These are phyloP conservation scores for Erysiphe pulchra DNA, from an alignment of 2,329 filamentous ascomycete genomes.

Conservation along the genomic window DNA sequence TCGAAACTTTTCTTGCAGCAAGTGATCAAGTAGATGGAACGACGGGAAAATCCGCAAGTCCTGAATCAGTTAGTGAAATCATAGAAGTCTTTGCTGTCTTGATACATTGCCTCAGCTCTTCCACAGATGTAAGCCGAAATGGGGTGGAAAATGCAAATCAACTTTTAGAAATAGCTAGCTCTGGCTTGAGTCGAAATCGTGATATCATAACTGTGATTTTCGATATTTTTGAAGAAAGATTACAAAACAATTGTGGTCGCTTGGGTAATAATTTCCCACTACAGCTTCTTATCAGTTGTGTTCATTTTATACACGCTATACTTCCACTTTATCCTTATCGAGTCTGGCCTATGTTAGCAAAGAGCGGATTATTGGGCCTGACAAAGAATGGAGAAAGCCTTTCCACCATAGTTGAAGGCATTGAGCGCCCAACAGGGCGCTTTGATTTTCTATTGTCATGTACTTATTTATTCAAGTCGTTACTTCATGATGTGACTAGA, in stretches of 20 bases:
- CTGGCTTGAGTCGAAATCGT: slow-evolving; percentile 24
- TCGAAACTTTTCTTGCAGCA: slow-evolving; percentile 39
- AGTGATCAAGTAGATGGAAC: slow-evolving; percentile 20
- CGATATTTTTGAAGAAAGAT: slow-evolving; percentile 54
- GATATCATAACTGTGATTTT: slow-evolving; percentile 66
- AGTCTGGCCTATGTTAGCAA: slow-evolving; percentile 71
- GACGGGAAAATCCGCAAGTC: slow-evolving; percentile 21
- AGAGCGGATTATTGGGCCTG: slow-evolving; percentile 54
- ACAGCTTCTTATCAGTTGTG: slow-evolving; percentile 39
- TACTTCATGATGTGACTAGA: slow-evolving; percentile 50
- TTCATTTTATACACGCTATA: slow-evolving; percentile 55
- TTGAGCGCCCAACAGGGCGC: slow-evolving; percentile 52
- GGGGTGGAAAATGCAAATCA: slow-evolving; percentile 14
- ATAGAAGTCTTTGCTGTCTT: slow-evolving; percentile 50
- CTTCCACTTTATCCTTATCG: slow-evolving; percentile 50
- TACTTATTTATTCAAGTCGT: slow-evolving; percentile 43
- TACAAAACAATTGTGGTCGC: slow-evolving; percentile 20
- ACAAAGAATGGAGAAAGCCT: slow-evolving; percentile 55
- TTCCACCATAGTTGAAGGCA: slow-evolving; percentile 50
- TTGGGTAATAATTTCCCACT: slow-evolving; percentile 21
- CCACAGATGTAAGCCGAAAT: slow-evolving; percentile 14
- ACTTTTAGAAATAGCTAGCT: slow-evolving; percentile 32
- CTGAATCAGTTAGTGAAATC: slow-evolving; percentile 43
- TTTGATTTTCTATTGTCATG: slow-evolving; percentile 57
- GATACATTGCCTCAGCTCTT: slow-evolving; percentile 19